Conservation (phyloP, 2,329 filamentous ascomycete species). For the Botrytis byssoidea region DNA sequence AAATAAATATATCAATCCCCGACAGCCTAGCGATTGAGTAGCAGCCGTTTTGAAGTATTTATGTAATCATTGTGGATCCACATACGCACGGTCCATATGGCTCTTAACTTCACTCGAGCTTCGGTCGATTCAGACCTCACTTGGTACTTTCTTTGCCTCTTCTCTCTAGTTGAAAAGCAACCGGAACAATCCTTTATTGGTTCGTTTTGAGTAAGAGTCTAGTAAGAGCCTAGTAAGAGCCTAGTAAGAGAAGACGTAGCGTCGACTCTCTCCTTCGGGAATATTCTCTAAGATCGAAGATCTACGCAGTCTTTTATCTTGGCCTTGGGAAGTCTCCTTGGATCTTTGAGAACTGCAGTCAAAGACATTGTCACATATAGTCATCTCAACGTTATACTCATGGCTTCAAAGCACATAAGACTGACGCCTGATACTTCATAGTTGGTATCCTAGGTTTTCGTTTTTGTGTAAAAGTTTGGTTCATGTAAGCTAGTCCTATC, state of each 20-base stretch:
- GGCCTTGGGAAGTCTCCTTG: background rate
- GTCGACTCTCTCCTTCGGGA: background rate
- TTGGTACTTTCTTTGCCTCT: background rate
- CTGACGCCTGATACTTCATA: too few relatives aligned
- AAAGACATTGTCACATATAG: background rate
- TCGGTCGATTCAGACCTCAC: background rate
- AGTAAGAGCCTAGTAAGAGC: background rate
- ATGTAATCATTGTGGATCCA: background rate
- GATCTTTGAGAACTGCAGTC: background rate
- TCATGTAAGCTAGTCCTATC: background rate
- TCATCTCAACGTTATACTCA: background rate
- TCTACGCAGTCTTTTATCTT: background rate
- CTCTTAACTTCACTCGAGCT: background rate
- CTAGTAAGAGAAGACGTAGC: background rate
- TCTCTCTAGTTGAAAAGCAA: background rate
- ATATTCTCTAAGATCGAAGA: background rate
- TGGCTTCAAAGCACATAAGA: background rate
- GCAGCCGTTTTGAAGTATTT: background rate
- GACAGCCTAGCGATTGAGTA: conserved; percentile 4
- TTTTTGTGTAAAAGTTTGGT: background rate
- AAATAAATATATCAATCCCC: background rate
- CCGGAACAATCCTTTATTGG: background rate
- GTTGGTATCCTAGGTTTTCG: background rate
- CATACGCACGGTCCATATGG: background rate
- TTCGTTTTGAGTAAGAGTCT: background rate